Percentiles rank a stretch among this genome's conserved stretches.
Evolutionary conservation across 139 green algal genomes (phyloP).

Genomic region (Ulvella scutata): DNA sequence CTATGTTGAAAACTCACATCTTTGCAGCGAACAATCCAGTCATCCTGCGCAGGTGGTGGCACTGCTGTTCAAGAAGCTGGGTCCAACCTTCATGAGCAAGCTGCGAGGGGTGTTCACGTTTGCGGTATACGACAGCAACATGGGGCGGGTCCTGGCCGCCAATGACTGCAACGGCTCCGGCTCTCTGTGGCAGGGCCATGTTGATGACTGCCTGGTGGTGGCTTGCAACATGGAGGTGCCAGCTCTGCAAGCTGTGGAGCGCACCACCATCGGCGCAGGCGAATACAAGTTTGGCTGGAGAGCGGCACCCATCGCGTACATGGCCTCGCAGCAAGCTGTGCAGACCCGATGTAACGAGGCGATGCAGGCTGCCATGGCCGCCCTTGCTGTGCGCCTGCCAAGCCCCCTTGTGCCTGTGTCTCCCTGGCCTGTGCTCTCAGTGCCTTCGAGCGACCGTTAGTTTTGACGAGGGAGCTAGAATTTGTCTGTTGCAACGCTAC

Average conservation of each 20-base stretch:
- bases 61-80: background rate
- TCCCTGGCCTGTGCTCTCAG: too few relatives aligned
- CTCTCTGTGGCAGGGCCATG: background rate
- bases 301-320: background rate
- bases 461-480: too few relatives aligned
- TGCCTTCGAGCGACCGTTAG: too few relatives aligned
- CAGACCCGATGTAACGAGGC: background rate
- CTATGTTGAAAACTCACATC: too few relatives aligned
- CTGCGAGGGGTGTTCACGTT: background rate
- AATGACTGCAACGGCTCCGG: background rate
- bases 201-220: background rate
- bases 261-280: background rate
- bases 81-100: background rate
- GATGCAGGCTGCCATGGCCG: background rate
- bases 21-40: too few relatives aligned
- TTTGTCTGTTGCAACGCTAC: too few relatives aligned
- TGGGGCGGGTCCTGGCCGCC: background rate
- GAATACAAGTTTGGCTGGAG: constrained; percentile 3
- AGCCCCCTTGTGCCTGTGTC: too few relatives aligned
- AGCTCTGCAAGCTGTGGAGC: background rate
- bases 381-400: background rate
- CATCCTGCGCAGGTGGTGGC: background rate
- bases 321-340: background rate
- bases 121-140: background rate
- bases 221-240: background rate